Percentiles rank a stretch among this genome's conserved stretches.
These are phyloP conservation scores for Trifolium dubium DNA, from an alignment of 306 rosid genomes.

Conservation along the genomic window DNA sequence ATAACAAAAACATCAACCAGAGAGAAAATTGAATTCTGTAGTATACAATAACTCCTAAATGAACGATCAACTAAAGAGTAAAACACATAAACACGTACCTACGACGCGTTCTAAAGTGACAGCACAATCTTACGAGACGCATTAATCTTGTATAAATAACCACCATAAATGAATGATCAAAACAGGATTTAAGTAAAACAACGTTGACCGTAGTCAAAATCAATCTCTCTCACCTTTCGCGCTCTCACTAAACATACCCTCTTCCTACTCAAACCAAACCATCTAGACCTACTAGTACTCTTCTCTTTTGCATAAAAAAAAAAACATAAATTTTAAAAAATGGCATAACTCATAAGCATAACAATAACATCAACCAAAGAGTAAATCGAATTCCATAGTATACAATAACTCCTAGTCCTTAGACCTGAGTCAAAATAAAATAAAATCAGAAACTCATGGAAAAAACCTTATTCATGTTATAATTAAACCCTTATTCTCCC, in stretches of 20 bases:
- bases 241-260: not conserved
- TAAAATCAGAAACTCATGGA: not conserved
- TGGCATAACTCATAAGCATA: not conserved
- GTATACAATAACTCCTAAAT: no score
- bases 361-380: not conserved
- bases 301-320: not conserved
- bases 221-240: not conserved
- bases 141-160: no score
- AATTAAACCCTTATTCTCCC: no score
- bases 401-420: not conserved
- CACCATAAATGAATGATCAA: no score
- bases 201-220: not conserved
- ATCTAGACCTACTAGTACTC: not conserved
- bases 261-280: not conserved
- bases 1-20: conserved; percentile 1
- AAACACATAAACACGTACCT: not conserved
- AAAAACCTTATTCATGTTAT: not conserved
- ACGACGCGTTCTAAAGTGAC: not conserved
- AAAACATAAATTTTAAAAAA: not conserved
- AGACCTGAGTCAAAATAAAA: not conserved
- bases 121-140: not conserved
- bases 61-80: no score
- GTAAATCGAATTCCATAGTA: not conserved
- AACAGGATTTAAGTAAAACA: no score
- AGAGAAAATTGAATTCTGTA: not conserved